Evolutionary conservation across 129 eudicot species (phyloP), one percentile per base, ranked within the genome.

Genomic region (Tanacetum coccineum): DNA sequence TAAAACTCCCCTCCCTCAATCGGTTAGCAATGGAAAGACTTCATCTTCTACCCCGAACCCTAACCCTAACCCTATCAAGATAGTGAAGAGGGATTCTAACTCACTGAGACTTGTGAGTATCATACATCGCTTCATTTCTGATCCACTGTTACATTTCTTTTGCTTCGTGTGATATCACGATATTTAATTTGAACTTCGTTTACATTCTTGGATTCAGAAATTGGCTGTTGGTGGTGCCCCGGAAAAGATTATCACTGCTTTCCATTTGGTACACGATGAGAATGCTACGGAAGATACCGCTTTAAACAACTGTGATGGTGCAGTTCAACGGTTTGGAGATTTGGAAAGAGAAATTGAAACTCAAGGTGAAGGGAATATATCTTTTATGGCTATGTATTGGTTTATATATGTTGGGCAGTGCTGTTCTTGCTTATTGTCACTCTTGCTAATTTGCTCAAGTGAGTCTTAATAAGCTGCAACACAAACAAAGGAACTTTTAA

Each of bases 11-110:
- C 76, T 74, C 55, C 75, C 85, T 3, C 82, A 56, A 19, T 42
- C 81, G 70, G 68, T 77, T 66, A 86, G 76, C 86, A 86, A 70
- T 28, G 88, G 71, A 3, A 84, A 79, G 70, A 70, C 65, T 58
- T 59, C 76, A 6, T 36, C 50, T 36, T 36, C 42, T 15, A 20
- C 30, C 4, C 9, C 36, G 3, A 72, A 40, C 56, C 25, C 73
- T 59, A n/a, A n/a, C n/a, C n/a, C n/a, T n/a, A 87, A 86, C 78
- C 87, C 96, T 28, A 84, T 93, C 79, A 93, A 81, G 82, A 78
- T 86, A 64, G 83, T 84, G 78, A 93, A 93, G 81, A 88, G 87
- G 77, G 98, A 93, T 79, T 84, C 90, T 17, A 86, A 81, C 64
- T 74, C 90, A 13, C 61, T 93, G 58, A 84, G 98, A 68, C 78